Percentiles rank a stretch among this genome's conserved stretches.
Evolutionary conservation across 2,329 filamentous ascomycete genomes (phyloP).

Genomic region (Nemania bipapillata): DNA sequence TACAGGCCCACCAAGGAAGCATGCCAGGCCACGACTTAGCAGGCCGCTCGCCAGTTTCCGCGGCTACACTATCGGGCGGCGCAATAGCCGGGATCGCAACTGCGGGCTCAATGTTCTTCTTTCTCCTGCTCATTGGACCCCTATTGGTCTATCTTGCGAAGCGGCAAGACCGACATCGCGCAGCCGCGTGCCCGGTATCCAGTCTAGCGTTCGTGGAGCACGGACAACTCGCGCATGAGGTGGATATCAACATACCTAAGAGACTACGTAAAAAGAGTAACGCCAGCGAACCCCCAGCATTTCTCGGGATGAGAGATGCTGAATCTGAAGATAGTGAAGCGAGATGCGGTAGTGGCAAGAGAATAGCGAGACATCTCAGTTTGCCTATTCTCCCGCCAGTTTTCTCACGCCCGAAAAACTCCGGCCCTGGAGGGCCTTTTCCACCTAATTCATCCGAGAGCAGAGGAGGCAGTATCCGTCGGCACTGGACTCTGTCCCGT

Average conservation of each 20-base stretch:
- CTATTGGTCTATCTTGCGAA: slow-evolving; percentile 57
- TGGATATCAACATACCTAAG: slow-evolving; percentile 19
- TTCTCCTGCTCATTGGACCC: slow-evolving; percentile 57
- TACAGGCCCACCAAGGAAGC: slow-evolving; percentile 2
- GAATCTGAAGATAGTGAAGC: neutral
- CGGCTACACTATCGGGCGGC: slow-evolving; percentile 47
- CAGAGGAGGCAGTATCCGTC: slow-evolving; percentile 6
- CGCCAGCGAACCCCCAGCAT: slow-evolving; percentile 27
- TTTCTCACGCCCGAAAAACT: slow-evolving; percentile 39
- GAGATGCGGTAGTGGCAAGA: neutral
- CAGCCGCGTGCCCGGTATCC: slow-evolving; percentile 16
- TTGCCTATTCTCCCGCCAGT: slow-evolving; percentile 45
- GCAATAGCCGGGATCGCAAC: slow-evolving; percentile 59
- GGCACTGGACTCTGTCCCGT: neutral
- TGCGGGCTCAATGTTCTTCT: slow-evolving; percentile 60
- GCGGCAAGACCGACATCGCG: slow-evolving; percentile 44
- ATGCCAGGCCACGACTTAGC: neutral
- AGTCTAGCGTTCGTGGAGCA: slow-evolving; percentile 27
- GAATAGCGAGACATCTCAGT: slow-evolving; percentile 35
- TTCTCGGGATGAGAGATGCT: slow-evolving; percentile 16
- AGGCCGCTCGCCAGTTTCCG: neutral
- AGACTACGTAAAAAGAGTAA: slow-evolving; percentile 46
- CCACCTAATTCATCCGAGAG: slow-evolving; percentile 15
- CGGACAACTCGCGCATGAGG: slow-evolving; percentile 18
- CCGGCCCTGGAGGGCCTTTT: slow-evolving; percentile 21